Evolutionary conservation across 2,329 filamentous ascomycete genomes (phyloP), one percentile per base, ranked within the genome.

Genomic region (Aspergillus awamori): DNA sequence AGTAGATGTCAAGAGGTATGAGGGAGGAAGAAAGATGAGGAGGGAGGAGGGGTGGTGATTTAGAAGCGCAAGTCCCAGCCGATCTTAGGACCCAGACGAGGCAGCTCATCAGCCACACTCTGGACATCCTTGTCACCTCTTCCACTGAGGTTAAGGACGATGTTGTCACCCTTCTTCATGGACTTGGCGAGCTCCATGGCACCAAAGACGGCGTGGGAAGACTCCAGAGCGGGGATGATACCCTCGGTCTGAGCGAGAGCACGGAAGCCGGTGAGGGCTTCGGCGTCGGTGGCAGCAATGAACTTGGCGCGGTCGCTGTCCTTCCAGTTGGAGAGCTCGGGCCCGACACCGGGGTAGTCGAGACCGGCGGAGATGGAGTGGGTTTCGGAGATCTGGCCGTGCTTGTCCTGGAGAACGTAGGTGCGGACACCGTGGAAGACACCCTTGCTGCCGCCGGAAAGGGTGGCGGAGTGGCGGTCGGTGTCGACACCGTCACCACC

Each of bases 91-190:
- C 95, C 94, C 64, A 99, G 78, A 68, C 85, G 90, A 17, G 94
- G 94, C 73, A 99, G 80, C 80, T 96, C 92, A 73, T 99, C 95
- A 0, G 95, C 95, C 55, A 99, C 94, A 72, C 92, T 96, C 86
- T 99, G 93, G 61, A 99, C 95, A 74, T 99, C 95, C 87, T 99
- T 99, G 79, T 99, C 95, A 65, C 95, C 95, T 69, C 95, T 84
- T 8, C 95, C 95, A 73, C 91, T 96, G 39, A 99, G 77, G 79
- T 94, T 98, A 65, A 99, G 93, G 62, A 99, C 94, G 28, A 99
- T 81, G 72, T 98, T 93, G 80, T 97, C 82, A 56, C 86, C 93
- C 81, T 93, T 91, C 67, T 85, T 84, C 92, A 97, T 93, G 60
- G 89, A 92, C 87, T 96, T 97, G 63, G 94, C 94, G 61, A 98